Evolutionary conservation across 2,329 filamentous ascomycete species (phyloP), one percentile per base, ranked within the genome.

Genomic region (Aspergillus pseudonomiae): DNA sequence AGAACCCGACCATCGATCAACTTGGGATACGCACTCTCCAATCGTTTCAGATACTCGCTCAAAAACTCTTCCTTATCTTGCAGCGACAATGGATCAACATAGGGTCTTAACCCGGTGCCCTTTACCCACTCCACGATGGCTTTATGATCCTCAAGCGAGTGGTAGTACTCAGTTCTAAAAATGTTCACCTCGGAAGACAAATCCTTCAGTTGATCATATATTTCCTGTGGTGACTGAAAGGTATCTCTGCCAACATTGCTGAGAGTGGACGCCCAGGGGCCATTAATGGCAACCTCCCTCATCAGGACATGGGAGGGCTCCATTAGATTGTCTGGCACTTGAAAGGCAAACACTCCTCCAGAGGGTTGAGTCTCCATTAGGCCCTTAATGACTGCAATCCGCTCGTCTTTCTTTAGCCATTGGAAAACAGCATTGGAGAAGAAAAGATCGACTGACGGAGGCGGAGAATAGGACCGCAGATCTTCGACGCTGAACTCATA

Each of bases 41-140:
- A 54, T 4, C 75, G 72, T 32, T 65, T 70, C 69, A 84, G 64
- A 71, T 88, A 89, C 46, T 77, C 78, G 0, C 71, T 60, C 59
- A 87, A 63, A 67, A 83, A 88, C 1, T 55, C 78, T 11, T 78
- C 72, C 63, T 75, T 80, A 36, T 83, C 78, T 2, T 75, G 73
- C 4, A 70, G 68, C 1, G 74, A 72, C 43, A 88, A 75, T 4
- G 79, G 75, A 53, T 87, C 79, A 60, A 88, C 59, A 67, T 81
- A 89, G 0, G 86, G 86, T 67, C 81, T 78, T 67, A 89, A 70
- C 0, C 85, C 86, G 0, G 85, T 87, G 0, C 84, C 83, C 66
- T 82, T 84, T 3, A 88, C 83, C 86, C 86, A 89, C 71, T 88
- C 85, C 6, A 88, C 82, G 48, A 89, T 83, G 1, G 78, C 82